Percentiles rank a stretch among this genome's conserved stretches.
Evolutionary conservation across 805 yeast genomes (phyloP).

Genomic region (Saccharomycopsis sp.): DNA sequence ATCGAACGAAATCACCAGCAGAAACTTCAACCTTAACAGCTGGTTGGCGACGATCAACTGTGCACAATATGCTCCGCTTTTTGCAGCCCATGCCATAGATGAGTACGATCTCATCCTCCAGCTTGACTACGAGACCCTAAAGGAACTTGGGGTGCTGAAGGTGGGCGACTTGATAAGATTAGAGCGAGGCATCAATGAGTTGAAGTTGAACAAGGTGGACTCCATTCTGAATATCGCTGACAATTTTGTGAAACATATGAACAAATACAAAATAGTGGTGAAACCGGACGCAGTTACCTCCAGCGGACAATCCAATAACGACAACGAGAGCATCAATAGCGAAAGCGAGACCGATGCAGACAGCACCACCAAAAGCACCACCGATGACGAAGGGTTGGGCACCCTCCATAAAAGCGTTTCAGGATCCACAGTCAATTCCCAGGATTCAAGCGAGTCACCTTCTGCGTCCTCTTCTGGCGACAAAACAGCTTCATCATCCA

Average conservation of each 20-base stretch:
- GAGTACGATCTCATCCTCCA: constrained; percentile 15
- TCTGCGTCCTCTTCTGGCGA: background rate
- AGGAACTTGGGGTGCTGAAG: constrained; percentile 64
- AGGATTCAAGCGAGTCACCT: constrained; percentile 6
- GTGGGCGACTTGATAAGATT: constrained; percentile 80
- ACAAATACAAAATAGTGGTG: background rate
- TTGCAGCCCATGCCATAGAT: constrained; percentile 13
- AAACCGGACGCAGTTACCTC: background rate
- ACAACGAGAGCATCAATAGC: background rate
- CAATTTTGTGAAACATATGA: constrained; percentile 17
- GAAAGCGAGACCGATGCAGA: constrained; percentile 8
- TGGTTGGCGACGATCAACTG: constrained; percentile 21
- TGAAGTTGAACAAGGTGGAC: constrained; percentile 25
- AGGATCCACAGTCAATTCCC: constrained; percentile 15
- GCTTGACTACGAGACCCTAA: constrained; percentile 55
- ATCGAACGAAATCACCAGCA: background rate
- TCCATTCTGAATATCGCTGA: constrained; percentile 17
- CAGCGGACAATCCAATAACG: constrained; percentile 6
- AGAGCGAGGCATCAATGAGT: constrained; percentile 46
- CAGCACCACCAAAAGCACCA: no score
- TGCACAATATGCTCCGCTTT: constrained; percentile 14
- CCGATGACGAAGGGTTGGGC: background rate
- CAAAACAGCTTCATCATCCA: background rate
- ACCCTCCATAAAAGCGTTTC: constrained; percentile 4
- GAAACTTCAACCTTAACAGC: constrained; percentile 6